Evolutionary conservation across 75 land plant genomes (phyloP).

Genomic region (Pseudotsuga menziesii): DNA sequence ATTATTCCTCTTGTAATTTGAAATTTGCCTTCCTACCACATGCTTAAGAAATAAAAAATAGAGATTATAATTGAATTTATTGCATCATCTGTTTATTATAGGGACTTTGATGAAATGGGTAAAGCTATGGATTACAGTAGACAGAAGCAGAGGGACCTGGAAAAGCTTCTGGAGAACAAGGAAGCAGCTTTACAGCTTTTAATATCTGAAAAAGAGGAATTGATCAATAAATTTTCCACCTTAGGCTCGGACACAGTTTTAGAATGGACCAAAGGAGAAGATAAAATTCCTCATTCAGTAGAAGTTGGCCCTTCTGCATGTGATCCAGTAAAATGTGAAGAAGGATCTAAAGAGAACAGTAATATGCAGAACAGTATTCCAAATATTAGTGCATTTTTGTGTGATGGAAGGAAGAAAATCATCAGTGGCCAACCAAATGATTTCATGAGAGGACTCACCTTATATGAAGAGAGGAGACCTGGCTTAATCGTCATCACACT

Average conservation of each 20-base stretch:
- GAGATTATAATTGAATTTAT: not conserved
- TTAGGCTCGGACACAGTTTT: not conserved
- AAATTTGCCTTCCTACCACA: not conserved
- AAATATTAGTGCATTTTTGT: not conserved
- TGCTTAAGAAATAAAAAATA: not conserved
- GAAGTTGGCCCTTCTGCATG: not conserved
- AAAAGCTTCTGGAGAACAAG: slow-evolving; percentile 6
- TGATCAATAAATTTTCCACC: slow-evolving; percentile 1
- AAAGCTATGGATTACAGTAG: slow-evolving; percentile 6
- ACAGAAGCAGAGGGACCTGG: slow-evolving; percentile 5
- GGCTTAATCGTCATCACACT: not conserved
- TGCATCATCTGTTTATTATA: not conserved
- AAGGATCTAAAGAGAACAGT: slow-evolving; percentile 3
- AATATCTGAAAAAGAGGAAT: slow-evolving; percentile 5
- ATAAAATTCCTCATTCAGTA: not conserved
- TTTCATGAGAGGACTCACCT: not conserved
- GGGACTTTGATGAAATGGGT: slow-evolving; percentile 10
- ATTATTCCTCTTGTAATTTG: not conserved
- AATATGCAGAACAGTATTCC: not conserved
- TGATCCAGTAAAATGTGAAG: not conserved
- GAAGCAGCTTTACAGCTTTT: not conserved
- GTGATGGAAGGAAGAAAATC: not conserved
- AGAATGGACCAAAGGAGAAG: not conserved
- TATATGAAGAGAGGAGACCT: slow-evolving; percentile 1
- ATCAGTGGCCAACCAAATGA: not conserved